These are phyloP conservation scores for Candida sp. DNA, from an alignment of 1,139 yeast genomes.

Conservation along the genomic window DNA sequence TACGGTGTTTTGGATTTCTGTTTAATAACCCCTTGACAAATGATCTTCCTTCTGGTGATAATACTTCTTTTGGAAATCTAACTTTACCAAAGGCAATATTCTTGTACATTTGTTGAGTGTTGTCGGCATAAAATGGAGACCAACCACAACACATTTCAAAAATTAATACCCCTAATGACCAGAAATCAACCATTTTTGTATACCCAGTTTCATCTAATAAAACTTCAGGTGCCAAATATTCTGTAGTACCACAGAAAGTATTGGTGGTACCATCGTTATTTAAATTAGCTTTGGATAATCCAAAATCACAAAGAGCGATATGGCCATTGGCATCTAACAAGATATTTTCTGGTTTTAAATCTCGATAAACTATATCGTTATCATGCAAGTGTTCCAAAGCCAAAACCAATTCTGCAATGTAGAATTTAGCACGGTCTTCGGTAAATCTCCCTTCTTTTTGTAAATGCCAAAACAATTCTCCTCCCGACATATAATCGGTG, in stretches of 20 bases:
- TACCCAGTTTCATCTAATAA: slow-evolving; percentile 80
- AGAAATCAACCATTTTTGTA: slow-evolving; percentile 83
- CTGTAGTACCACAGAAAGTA: slow-evolving; percentile 98
- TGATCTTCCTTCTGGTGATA: slow-evolving; percentile 87
- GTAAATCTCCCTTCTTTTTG: slow-evolving; percentile 93
- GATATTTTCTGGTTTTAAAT: slow-evolving; percentile 92
- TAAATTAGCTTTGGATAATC: slow-evolving; percentile 89
- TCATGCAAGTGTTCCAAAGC: slow-evolving; percentile 93
- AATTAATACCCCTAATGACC: slow-evolving; percentile 80
- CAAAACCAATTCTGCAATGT: slow-evolving; percentile 89
- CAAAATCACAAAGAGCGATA: slow-evolving; percentile 95
- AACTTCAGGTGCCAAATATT: slow-evolving; percentile 81
- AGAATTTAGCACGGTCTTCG: slow-evolving; percentile 92
- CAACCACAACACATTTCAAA: slow-evolving; percentile 97
- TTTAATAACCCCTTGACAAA: slow-evolving; percentile 93
- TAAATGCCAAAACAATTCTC: slow-evolving; percentile 96
- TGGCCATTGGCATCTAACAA: slow-evolving; percentile 95
- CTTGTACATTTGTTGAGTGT: slow-evolving; percentile 97
- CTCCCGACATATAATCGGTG: slow-evolving; percentile 98
- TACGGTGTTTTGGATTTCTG: slow-evolving; percentile 91
- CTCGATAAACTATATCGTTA: slow-evolving; percentile 91
- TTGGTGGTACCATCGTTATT: slow-evolving; percentile 89
- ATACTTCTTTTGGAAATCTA: slow-evolving; percentile 91
- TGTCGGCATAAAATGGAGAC: slow-evolving; percentile 99
- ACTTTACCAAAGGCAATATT: slow-evolving; percentile 98